Evolutionary conservation across 1,284 basidiomycete species (phyloP), one percentile per base, ranked within the genome.

Genomic region (Fomes fomentarius): DNA sequence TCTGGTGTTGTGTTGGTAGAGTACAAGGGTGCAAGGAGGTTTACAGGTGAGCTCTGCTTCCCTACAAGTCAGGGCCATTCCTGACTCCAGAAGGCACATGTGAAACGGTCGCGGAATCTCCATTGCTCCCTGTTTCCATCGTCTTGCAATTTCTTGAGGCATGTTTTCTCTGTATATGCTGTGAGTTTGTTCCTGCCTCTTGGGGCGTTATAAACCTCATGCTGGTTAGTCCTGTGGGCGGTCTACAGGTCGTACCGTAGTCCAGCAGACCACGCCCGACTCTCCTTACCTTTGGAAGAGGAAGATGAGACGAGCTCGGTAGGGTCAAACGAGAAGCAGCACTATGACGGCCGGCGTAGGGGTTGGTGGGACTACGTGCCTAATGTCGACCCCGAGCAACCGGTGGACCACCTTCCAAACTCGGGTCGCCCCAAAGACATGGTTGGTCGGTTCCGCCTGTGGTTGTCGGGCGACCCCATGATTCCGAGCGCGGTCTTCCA

Each of bases 331-430:
- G 63, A 63, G n/a, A 71, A 70, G 53, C 58, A 69, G 39, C 65
- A 63, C 14, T 62, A 66, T n/a, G 28, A 25, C 25, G 54, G 48
- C 28, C 43, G 49, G 30, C 72, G 71, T 28, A 73, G 79, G 33
- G 80, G 77, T 9, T 84, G 83, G 81, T 83, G 82, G 81, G 80
- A 84, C 61, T 80, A 81, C 50, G 70, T 74, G 4, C 72, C 75
- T 15, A 63, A 65, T 15, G 50, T 52, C 9, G 48, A 46, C 25
- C 47, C 34, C n/a, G 39, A 54, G 34, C 48, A 44, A 22, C 25
- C 43, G 35, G 30, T 35, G 30, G 17, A 46, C 30, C 47, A 44
- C 12, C 52, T 37, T 41, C 47, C 44, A 10, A 38, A 41, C 17
- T 30, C 59, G 19, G 42, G 35, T 15, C 51, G 39, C 14, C 55